Base-by-base conservation (phyloP, 352 stramenopile species). In the Globisporangium abappressorium region DNA sequence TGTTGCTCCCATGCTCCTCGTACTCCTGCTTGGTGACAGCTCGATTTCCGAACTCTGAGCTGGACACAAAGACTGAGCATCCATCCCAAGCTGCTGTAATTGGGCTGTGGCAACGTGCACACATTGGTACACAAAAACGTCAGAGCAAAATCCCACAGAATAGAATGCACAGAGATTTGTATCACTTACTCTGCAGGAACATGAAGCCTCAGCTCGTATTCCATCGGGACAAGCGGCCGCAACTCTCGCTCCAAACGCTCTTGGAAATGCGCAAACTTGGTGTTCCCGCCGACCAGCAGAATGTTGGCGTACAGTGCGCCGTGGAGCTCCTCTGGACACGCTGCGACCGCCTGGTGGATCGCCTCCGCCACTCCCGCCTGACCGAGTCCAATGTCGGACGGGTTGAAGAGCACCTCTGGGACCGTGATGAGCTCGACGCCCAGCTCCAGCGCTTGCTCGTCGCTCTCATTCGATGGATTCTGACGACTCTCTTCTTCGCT, bases 391-490 rank as follows among this genome's bases (percentile, higher is more conserved):
- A 97, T 95, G 71, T 98, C 93, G 0, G 89, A 96, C 30, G 94
- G 94, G 68, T 92, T 83, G 70, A 98, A 98, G 28, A 98, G 72
- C 12, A 98, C 80, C 70, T 98, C 94, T 0, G 93, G 93, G 26
- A 97, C 90, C 0, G 86, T 75, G 64, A 98, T 86, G 67, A 91
- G 84, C 64, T 98, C 93, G 14, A 89, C 78, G n/a, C 86, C 82
- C 72, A 98, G 86, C 69, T 88, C 80, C 30, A 98, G 69, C 22
- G 85, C 77, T 69, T 98, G 87, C 14, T 85, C 70, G 5, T 87
- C 71, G 22, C 81, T 61, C 1, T 60, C 43, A 15, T 41, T 9
- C 18, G 14, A 24, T 22, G 38, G 20, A 12, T 65, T 53, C 33
- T 68, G 43, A 43, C 30, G 30, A 22, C 20, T 51, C 1, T 79